A percentile compares a stretch with the other conserved stretches of the same genome.
phyloP scores from a whole-genome alignment of 2,329 filamentous ascomycete genomes.

The Didymella sp. region DNA sequence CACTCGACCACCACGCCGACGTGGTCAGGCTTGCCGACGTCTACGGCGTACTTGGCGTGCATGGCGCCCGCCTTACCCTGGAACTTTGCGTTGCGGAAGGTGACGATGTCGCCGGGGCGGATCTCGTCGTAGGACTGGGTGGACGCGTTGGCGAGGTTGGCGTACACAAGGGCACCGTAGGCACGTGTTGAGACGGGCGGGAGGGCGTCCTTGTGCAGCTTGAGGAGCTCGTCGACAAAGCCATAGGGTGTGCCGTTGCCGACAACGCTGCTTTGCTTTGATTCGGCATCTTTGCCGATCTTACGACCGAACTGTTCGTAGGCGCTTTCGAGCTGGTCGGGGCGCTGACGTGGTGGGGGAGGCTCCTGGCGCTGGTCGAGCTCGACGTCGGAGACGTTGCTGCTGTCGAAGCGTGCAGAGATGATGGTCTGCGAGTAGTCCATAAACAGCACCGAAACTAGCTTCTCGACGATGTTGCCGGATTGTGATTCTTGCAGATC shows the following conservation, averaged over 20 bases:
- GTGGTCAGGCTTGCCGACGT: conserved; percentile 88
- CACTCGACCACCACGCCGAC: conserved; percentile 93
- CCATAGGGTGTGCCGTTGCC: conserved; percentile 82
- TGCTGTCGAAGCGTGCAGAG: conserved; percentile 77
- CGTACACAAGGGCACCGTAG: conserved; percentile 91
- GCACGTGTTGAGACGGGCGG: conserved; percentile 84
- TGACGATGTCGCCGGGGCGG: conserved; percentile 88
- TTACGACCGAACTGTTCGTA: conserved; percentile 81
- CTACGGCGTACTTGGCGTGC: conserved; percentile 89
- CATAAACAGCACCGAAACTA: conserved; percentile 86
- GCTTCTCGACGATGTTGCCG: conserved; percentile 76
- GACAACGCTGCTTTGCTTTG: conserved; percentile 79
- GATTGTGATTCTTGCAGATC: conserved; percentile 82
- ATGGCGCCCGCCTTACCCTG: conserved; percentile 94
- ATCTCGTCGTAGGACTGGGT: conserved; percentile 93
- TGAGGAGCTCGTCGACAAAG: conserved; percentile 80
- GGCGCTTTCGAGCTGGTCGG: conserved; percentile 90
- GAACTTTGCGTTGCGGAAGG: conserved; percentile 90
- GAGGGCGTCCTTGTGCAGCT: conserved; percentile 75
- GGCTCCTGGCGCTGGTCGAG: conserved; percentile 87
- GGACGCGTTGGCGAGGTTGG: conserved; percentile 92
- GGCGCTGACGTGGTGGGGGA: conserved; percentile 80
- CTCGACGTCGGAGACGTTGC: conserved; percentile 73
- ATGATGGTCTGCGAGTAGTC: conserved; percentile 97
- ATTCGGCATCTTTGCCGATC: conserved; percentile 72